phyloP scores from a whole-genome alignment of 108 stramenopile species.

The Parmales sp. region DNA sequence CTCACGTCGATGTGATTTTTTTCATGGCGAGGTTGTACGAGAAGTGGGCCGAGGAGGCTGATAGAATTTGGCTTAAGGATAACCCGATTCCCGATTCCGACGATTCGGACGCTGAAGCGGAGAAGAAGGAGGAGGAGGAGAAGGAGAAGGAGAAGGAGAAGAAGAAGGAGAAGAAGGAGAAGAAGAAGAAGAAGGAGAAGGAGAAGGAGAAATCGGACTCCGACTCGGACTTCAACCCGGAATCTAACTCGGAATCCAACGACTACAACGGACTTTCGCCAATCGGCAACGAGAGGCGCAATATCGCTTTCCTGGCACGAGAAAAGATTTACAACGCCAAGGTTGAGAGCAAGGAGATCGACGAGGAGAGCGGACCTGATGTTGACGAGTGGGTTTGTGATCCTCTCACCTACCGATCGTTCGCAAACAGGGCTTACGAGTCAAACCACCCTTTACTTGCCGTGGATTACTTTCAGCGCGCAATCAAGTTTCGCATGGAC shows the following conservation, averaged over 20 bases:
- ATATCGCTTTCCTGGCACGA: neutral
- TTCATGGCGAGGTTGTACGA: conserved; percentile 6
- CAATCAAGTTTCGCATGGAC: neutral
- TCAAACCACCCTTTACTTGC: no score
- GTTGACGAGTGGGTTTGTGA: no score
- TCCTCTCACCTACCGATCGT: no score
- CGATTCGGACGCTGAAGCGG: neutral
- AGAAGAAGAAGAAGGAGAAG: neutral
- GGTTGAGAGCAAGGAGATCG: neutral
- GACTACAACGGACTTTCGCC: neutral
- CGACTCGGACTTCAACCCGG: neutral
- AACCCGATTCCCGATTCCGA: no score
- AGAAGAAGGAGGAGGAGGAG: neutral
- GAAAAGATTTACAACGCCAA: neutral
- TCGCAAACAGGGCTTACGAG: no score
- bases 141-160: neutral
- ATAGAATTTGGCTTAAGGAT: no score
- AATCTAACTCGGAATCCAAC: neutral
- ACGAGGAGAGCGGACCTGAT: no score
- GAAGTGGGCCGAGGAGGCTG: neutral
- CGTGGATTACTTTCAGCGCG: neutral
- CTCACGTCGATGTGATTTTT: conserved; percentile 1
- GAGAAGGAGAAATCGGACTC: neutral
- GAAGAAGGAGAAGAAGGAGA: neutral
- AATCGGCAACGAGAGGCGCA: neutral